Evolutionary conservation across 768 basidiomycete genomes (phyloP).

Genomic region (Trametes meyenii): DNA sequence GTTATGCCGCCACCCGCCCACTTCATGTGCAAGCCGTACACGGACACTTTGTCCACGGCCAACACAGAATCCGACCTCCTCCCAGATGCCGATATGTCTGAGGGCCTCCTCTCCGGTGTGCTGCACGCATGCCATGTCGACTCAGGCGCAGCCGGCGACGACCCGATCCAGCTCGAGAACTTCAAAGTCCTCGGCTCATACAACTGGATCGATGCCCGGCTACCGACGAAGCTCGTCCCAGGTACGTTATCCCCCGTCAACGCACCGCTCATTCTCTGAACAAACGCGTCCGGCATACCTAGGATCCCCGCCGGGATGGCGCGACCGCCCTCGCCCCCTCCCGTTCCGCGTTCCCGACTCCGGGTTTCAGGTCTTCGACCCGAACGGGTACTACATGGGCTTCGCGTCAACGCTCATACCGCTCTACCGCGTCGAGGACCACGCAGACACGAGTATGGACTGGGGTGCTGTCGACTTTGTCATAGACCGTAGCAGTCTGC

Average conservation of each 20-base stretch:
- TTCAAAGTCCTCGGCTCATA: slow-evolving; percentile 52
- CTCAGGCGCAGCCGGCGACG: not conserved
- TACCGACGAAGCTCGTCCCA: slow-evolving; percentile 55
- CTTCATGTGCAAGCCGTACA: not conserved
- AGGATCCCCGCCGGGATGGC: slow-evolving; percentile 68
- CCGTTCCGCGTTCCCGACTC: slow-evolving; percentile 60
- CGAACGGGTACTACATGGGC: slow-evolving; percentile 50
- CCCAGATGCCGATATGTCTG: not conserved
- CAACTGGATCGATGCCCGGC: slow-evolving; percentile 47
- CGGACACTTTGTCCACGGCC: not conserved
- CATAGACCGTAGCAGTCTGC: slow-evolving; percentile 65
- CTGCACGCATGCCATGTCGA: slow-evolving; percentile 6
- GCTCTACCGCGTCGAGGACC: slow-evolving; percentile 46
- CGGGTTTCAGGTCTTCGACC: slow-evolving; percentile 54
- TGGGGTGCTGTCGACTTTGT: slow-evolving; percentile 47
- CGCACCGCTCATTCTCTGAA: not conserved
- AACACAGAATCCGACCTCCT: slow-evolving; percentile 4
- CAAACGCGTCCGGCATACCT: not conserved
- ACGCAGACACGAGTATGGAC: slow-evolving; percentile 32
- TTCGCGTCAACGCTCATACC: slow-evolving; percentile 47
- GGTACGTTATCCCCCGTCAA: slow-evolving; percentile 32
- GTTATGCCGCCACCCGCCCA: not conserved
- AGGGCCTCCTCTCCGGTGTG: slow-evolving; percentile 2
- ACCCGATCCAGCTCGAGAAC: slow-evolving; percentile 29
- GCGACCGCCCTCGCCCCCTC: slow-evolving; percentile 32